A percentile compares a stretch with the other conserved stretches of the same genome.
phyloP scores from a whole-genome alignment of 2,329 filamentous ascomycete species.

The Rhynchosporium graminicola region DNA sequence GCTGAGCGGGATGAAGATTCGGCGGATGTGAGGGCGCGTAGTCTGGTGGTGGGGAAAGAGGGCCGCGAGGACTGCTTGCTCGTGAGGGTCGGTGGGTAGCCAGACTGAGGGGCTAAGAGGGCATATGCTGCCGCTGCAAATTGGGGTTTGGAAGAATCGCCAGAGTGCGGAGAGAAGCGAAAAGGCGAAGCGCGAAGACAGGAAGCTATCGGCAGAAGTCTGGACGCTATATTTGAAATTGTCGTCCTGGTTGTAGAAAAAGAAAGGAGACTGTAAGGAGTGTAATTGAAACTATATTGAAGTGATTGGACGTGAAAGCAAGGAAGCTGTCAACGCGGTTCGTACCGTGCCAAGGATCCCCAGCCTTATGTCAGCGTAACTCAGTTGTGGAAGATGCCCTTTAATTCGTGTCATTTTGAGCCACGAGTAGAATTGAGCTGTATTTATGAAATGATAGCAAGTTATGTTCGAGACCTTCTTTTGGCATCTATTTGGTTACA shows the following conservation, averaged over 20 bases:
- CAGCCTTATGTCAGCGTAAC: background rate
- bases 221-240: background rate
- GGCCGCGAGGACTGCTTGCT: constrained; percentile 16
- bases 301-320: background rate
- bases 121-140: constrained; percentile 42
- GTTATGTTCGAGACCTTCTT: background rate
- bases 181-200: background rate
- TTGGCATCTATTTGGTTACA: background rate
- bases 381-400: background rate
- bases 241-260: background rate
- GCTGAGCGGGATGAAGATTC: constrained; percentile 33
- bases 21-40: constrained; percentile 25
- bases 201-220: background rate
- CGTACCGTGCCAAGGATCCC: background rate
- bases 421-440: background rate
- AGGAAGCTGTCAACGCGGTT: background rate
- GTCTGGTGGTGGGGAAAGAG: constrained; percentile 15
- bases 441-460: background rate
- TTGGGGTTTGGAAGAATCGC: constrained; percentile 15
- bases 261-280: background rate
- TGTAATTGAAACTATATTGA: background rate
- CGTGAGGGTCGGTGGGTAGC: constrained; percentile 33
- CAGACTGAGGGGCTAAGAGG: constrained; percentile 37
- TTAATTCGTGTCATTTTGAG: background rate
- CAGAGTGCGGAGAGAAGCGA: constrained; percentile 7